These are phyloP conservation scores for Mollisia scopiformis DNA, from an alignment of 2,329 filamentous ascomycete genomes.

Conservation along the genomic window DNA sequence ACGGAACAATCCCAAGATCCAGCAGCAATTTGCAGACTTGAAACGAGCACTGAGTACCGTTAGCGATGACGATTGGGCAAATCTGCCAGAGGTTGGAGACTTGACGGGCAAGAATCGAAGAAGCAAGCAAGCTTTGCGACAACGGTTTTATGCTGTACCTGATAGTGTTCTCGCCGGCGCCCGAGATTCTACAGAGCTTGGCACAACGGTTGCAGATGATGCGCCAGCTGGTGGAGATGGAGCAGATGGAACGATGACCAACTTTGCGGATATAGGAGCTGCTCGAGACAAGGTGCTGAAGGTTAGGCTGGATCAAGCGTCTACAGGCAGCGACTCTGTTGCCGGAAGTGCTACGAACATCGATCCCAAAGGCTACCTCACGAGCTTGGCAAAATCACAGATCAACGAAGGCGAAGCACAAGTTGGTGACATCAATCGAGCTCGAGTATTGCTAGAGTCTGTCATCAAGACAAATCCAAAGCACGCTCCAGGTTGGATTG, in stretches of 20 bases:
- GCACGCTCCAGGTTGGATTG: slow-evolving; percentile 95
- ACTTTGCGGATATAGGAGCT: slow-evolving; percentile 96
- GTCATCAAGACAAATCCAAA: slow-evolving; percentile 97
- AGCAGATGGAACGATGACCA: slow-evolving; percentile 88
- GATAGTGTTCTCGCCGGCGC: slow-evolving; percentile 93
- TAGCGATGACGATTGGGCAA: slow-evolving; percentile 95
- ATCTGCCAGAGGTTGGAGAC: slow-evolving; percentile 92
- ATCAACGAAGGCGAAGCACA: slow-evolving; percentile 79
- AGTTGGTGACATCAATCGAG: slow-evolving; percentile 93
- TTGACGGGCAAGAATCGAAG: slow-evolving; percentile 92
- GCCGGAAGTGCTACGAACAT: slow-evolving; percentile 86
- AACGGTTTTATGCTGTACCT: slow-evolving; percentile 93
- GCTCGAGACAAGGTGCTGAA: slow-evolving; percentile 95
- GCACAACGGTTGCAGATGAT: slow-evolving; percentile 87
- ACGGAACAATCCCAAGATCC: slow-evolving; percentile 95
- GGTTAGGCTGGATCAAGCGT: slow-evolving; percentile 90
- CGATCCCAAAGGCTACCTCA: slow-evolving; percentile 94
- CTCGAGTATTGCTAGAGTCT: slow-evolving; percentile 88
- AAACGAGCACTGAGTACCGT: slow-evolving; percentile 89
- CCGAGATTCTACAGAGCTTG: slow-evolving; percentile 77
- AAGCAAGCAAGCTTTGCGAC: slow-evolving; percentile 78
- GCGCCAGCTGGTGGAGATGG: slow-evolving; percentile 57
- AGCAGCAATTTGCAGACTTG: slow-evolving; percentile 94
- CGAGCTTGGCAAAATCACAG: slow-evolving; percentile 82
- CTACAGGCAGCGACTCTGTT: slow-evolving; percentile 69